A percentile compares a stretch with the other conserved stretches of the same genome.
Evolutionary conservation across 148 eudicot genomes (phyloP).

Genomic region (Simmondsia chinensis): DNA sequence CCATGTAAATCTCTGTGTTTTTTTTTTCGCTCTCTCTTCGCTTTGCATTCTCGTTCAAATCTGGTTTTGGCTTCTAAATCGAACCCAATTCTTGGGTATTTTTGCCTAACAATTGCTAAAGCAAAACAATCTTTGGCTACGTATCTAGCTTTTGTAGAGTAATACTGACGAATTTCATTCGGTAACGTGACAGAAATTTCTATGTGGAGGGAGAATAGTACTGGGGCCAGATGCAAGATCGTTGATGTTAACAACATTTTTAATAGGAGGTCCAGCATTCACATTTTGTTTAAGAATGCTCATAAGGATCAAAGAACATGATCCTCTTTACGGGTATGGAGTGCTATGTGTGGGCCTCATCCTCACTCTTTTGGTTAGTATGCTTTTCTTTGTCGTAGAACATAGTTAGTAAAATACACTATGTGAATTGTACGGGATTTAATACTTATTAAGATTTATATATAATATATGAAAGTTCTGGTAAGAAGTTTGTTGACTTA

Average conservation of each 20-base stretch:
- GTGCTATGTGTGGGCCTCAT: conserved; percentile 42
- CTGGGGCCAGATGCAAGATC: conserved; percentile 84
- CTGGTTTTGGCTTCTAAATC: too few species aligned
- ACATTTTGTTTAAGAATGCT: conserved; percentile 62
- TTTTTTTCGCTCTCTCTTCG: too few species aligned
- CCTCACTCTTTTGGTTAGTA: conserved; percentile 57
- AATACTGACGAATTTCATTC: conserved; percentile 4
- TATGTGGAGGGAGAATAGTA: conserved; percentile 85
- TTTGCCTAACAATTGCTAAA: not conserved
- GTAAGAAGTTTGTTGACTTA: not conserved
- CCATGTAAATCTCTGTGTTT: too few species aligned
- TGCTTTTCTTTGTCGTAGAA: too few species aligned
- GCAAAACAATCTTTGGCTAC: too few species aligned
- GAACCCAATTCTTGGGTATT: too few species aligned
- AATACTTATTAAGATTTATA: too few species aligned
- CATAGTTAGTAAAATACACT: too few species aligned
- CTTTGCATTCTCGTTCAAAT: too few species aligned
- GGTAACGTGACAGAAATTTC: conserved; percentile 51
- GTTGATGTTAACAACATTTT: conserved; percentile 39
- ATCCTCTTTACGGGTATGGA: conserved; percentile 35
- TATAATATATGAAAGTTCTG: too few species aligned
- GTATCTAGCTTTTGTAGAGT: not conserved
- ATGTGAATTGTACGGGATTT: too few species aligned
- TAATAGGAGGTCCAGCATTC: conserved; percentile 62
- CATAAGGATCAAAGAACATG: conserved; percentile 29